Base-by-base conservation (phyloP, 2,329 filamentous ascomycete species). In the Dothideomycetes sp. region DNA sequence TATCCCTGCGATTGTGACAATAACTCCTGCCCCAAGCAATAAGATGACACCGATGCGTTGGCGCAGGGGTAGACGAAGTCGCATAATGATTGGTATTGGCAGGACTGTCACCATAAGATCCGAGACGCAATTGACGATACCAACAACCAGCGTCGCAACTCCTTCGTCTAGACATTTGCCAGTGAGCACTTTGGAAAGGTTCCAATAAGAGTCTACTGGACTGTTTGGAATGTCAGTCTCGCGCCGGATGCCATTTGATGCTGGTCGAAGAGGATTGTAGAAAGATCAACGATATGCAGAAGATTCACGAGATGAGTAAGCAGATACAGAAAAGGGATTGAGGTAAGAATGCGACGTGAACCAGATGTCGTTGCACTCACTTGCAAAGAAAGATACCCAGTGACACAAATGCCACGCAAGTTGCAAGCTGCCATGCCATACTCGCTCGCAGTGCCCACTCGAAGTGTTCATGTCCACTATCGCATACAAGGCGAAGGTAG, bases 401-500 rank as follows among this genome's bases (percentile, higher is more conserved):
- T 32, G 52, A 55, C 2, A 60, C 49, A 34, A 64, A 63, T 2
- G 54, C 48, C n/a, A 67, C 46, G 10, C 62, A 55, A 4, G 64
- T 55, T 1, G 46, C 52, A 4, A 64, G 29, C 2, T 57, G 58
- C 45, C 62, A 63, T 9, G 45, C 49, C 17, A 64, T 50, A 19
- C 59, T 60, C 5, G 47, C 48, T 36, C 66, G 63, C 3, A 68
- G 49, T 2, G 60, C 46, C 54, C 57, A 60, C 11, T 46, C 53
- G 49, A 65, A 68, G 52, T 57, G 57, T 1, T 37, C 48, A 36
- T 56, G 57, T 2, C 55, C 56, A n/a, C 57, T 59, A 43, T 68
- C 63, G 8, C 56, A 43, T 5, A 66, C 53, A 8, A 68, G 51
- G 10, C 66, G 58, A 38, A 66, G 67, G 45, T 68, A 69, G 47